Percentiles rank a stretch among this genome's conserved stretches.
Conservation (phyloP, 345 rosid species). For the Eucalyptus camaldulensis region DNA sequence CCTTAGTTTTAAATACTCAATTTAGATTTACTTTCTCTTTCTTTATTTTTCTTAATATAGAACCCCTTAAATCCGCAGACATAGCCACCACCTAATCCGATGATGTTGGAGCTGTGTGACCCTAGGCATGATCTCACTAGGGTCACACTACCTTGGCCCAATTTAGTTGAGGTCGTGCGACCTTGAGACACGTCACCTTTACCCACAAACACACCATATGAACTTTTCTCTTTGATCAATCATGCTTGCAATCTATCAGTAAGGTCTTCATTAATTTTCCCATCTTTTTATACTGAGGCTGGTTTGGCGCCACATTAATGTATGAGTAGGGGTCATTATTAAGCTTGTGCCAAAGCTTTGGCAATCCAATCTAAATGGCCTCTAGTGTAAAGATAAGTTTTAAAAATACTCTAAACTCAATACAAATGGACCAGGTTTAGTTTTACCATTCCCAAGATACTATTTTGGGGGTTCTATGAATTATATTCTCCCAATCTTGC, state of each 20-base stretch:
- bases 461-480: neutral
- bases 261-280: neutral
- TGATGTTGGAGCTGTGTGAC: neutral
- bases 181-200: neutral
- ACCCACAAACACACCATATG: neutral
- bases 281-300: neutral
- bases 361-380: neutral
- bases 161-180: neutral
- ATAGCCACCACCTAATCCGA: neutral
- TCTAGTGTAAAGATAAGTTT: accelerated
- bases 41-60: neutral
- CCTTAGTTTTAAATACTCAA: too few species aligned
- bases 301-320: neutral
- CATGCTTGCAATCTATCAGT: neutral
- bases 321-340: neutral
- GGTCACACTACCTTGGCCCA: neutral
- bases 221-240: neutral
- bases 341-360: neutral
- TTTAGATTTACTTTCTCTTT: neutral
- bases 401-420: neutral
- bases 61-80: neutral
- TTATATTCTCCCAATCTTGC: neutral
- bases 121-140: neutral
- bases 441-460: too few species aligned
- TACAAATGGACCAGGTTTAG: neutral